phyloP scores from a whole-genome alignment of 345 rosid species.

The Ceriops tagal region DNA sequence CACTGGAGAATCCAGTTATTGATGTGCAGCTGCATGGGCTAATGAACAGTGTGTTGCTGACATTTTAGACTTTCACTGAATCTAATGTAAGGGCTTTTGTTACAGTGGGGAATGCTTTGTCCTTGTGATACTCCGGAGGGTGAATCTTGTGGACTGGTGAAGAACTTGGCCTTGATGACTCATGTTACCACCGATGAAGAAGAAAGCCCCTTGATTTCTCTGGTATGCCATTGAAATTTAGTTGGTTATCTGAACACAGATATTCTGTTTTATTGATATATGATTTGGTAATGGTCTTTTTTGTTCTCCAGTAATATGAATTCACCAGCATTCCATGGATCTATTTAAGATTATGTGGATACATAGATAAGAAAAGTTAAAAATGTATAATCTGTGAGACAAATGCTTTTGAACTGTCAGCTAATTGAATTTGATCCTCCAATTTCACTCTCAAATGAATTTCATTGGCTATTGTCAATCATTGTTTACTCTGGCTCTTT shows the following conservation, averaged over 20 bases:
- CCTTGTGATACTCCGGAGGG: slow-evolving; percentile 99
- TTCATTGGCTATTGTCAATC: no score
- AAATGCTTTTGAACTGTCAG: no score
- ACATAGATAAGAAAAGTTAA: no score
- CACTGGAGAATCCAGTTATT: neutral
- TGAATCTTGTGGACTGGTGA: slow-evolving; percentile 93
- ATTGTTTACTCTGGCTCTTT: no score
- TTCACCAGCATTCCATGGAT: no score
- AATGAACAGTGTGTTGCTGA: neutral
- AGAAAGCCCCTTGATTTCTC: slow-evolving; percentile 72
- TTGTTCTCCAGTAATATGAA: no score
- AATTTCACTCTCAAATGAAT: no score
- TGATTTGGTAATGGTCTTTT: no score
- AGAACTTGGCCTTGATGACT: slow-evolving; percentile 97
- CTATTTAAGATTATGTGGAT: no score
- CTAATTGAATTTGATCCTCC: no score
- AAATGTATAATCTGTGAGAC: no score
- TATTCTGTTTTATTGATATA: no score
- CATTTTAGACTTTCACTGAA: neutral
- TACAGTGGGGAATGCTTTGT: slow-evolving; percentile 99
- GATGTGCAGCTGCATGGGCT: slow-evolving; percentile 2
- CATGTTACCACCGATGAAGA: slow-evolving; percentile 95
- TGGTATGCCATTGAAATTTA: slow-evolving; percentile 40
- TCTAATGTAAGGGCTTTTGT: slow-evolving; percentile 2
- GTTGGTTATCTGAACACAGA: neutral